Base-by-base conservation (phyloP, 2,329 filamentous ascomycete species). In the Pyrenophora graminea region DNA sequence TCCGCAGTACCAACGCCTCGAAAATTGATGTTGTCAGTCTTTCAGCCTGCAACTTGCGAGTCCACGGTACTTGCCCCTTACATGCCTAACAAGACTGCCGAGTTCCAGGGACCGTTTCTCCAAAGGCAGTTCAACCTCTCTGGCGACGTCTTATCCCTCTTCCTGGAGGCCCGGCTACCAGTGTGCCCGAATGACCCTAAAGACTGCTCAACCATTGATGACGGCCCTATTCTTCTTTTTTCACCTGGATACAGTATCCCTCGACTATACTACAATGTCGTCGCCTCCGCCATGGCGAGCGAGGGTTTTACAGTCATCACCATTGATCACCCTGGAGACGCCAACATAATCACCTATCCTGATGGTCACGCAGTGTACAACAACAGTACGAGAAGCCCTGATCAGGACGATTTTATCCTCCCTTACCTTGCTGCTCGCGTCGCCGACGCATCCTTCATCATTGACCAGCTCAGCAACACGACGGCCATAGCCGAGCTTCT, bases 271-370 rank as follows among this genome's bases (percentile, higher is more conserved):
- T 77, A 81, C 53, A 73, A 65, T 8, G 70, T 70, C 9, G 67
- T 76, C 57, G 75, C 77, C 6, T 71, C 73, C 4, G 73, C 78
- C 2, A 68, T 82, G 3, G 77, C 80, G 0, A 78, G 76, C 39
- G 65, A 74, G 8, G 80, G 79, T 1, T 79, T 75, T 48, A 68
- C 73, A 2, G 76, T 82, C 5, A 68, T 80, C 36, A 71, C 78
- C 1, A 68, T 82, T 23, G 80, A 81, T 49, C 79, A 81, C 45
- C 72, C 79, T 0, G 77, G 75, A 44, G 79, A 82, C 9, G 69
- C 75, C 0, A 53, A 64, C 2, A 66, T 77, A n/a, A 74, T 82
- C 12, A 75, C 79, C 53, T 80, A 79, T 30, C 76, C 78, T 0
- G 68, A 80, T 56, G 78, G 59, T 36, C 51, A 61, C 36, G 38